phyloP scores from a whole-genome alignment of 805 yeast species.

The Teunomyces cretensis region DNA sequence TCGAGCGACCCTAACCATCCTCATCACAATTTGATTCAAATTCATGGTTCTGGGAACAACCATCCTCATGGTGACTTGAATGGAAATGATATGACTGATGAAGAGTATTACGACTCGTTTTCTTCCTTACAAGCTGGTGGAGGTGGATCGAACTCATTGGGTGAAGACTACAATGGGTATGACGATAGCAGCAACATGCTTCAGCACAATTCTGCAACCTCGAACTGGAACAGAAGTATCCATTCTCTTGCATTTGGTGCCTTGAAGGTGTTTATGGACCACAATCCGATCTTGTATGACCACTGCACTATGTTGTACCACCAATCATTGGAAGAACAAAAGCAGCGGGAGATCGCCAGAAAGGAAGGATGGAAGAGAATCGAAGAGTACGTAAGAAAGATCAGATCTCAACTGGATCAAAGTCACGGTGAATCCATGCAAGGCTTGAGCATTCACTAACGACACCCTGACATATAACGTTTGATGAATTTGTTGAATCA shows the following conservation, averaged over 20 bases:
- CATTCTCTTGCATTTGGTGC: constrained; percentile 90
- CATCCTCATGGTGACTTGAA: constrained; percentile 14
- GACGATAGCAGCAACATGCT: constrained; percentile 32
- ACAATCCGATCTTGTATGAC: constrained; percentile 86
- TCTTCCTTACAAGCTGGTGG: constrained; percentile 29
- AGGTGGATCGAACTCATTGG: constrained; percentile 13
- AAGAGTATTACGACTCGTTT: constrained; percentile 44
- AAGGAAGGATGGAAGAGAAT: constrained; percentile 70
- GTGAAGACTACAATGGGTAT: constrained; percentile 32
- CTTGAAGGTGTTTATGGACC: constrained; percentile 86
- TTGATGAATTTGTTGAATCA: constrained; percentile 1
- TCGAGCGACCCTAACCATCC: constrained; percentile 25
- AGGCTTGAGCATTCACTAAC: constrained; percentile 2
- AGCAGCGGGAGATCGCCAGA: constrained; percentile 58
- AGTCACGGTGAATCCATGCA: constrained; percentile 3
- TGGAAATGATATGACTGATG: constrained; percentile 41
- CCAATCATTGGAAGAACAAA: constrained; percentile 73
- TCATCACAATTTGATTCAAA: constrained; percentile 21
- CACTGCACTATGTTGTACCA: constrained; percentile 88
- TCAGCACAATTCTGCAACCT: constrained; percentile 46
- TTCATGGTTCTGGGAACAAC: constrained; percentile 17
- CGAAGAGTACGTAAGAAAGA: constrained; percentile 53
- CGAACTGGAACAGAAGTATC: constrained; percentile 92
- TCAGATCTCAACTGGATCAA: constrained; percentile 14
- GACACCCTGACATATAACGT: neutral